Conservation (phyloP, 768 basidiomycete species). For the Pholiota microspora region DNA sequence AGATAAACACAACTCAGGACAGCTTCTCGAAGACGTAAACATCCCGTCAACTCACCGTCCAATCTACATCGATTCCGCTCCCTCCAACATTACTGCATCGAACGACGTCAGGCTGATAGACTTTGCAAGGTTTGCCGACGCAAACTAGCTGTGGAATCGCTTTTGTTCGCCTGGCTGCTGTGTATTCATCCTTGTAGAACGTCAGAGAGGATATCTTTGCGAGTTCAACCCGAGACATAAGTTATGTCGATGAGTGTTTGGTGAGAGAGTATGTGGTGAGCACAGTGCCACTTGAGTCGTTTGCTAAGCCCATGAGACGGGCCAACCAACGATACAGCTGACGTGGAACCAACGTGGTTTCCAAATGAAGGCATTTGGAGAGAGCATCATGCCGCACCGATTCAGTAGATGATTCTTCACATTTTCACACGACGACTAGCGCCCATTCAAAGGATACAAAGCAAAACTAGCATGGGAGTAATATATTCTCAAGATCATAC, state of each 20-base stretch:
- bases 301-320: constrained; percentile 1
- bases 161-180: constrained; percentile 59
- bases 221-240: constrained; percentile 72
- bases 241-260: constrained; percentile 10
- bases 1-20: constrained; percentile 1
- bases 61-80: constrained; percentile 77
- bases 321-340: constrained; percentile 10
- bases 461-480: too few relatives aligned
- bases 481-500: too few relatives aligned
- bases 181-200: constrained; percentile 70
- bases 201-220: constrained; percentile 72
- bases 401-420: too few relatives aligned
- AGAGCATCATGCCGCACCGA: too few relatives aligned
- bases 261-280: constrained; percentile 1
- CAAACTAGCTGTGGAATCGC: constrained; percentile 82
- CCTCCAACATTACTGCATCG: constrained; percentile 80
- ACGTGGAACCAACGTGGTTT: constrained; percentile 34
- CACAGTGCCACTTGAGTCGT: not conserved
- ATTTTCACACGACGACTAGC: not conserved
- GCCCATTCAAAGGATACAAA: too few relatives aligned
- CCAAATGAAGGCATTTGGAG: constrained; percentile 11
- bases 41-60: constrained; percentile 59
- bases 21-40: not conserved
- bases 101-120: constrained; percentile 82
- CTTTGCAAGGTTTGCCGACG: constrained; percentile 71